Evolutionary conservation across 441 rosid species (phyloP).

Genomic region (Euphorbia corollata): DNA sequence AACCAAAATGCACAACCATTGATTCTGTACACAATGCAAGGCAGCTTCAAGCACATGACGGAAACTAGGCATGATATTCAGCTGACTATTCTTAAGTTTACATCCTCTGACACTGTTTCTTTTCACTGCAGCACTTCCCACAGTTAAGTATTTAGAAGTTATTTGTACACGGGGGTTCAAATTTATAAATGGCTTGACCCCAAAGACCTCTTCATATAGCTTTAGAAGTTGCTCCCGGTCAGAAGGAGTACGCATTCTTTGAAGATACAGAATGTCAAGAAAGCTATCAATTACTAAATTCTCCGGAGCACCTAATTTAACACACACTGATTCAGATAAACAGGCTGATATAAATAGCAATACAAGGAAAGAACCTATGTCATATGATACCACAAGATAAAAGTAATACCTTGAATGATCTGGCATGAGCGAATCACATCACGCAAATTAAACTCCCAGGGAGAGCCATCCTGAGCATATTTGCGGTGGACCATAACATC

Average conservation of each 20-base stretch:
- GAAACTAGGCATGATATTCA: slow-evolving; percentile 68
- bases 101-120: slow-evolving; percentile 43
- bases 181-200: slow-evolving; percentile 57
- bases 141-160: slow-evolving; percentile 46
- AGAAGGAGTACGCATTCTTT: slow-evolving; percentile 87
- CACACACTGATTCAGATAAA: slow-evolving; percentile 10
- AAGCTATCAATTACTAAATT: slow-evolving; percentile 43
- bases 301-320: slow-evolving; percentile 34
- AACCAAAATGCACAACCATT: slow-evolving; percentile 88
- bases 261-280: slow-evolving; percentile 72
- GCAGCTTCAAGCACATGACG: slow-evolving; percentile 87
- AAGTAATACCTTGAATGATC: slow-evolving; percentile 57
- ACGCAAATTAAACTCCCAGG: slow-evolving; percentile 99
- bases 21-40: slow-evolving; percentile 63
- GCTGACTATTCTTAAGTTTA: slow-evolving; percentile 36
- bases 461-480: slow-evolving; percentile 89
- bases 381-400: slow-evolving; percentile 10
- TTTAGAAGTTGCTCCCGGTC: slow-evolving; percentile 73
- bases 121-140: slow-evolving; percentile 62
- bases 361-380: neutral
- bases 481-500: slow-evolving; percentile 67
- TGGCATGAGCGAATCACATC: slow-evolving; percentile 92
- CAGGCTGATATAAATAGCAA: neutral
- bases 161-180: slow-evolving; percentile 78
- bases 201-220: slow-evolving; percentile 71